These are phyloP conservation scores for Phytophthora tubulina DNA, from an alignment of 352 stramenopile species.

Conservation along the genomic window DNA sequence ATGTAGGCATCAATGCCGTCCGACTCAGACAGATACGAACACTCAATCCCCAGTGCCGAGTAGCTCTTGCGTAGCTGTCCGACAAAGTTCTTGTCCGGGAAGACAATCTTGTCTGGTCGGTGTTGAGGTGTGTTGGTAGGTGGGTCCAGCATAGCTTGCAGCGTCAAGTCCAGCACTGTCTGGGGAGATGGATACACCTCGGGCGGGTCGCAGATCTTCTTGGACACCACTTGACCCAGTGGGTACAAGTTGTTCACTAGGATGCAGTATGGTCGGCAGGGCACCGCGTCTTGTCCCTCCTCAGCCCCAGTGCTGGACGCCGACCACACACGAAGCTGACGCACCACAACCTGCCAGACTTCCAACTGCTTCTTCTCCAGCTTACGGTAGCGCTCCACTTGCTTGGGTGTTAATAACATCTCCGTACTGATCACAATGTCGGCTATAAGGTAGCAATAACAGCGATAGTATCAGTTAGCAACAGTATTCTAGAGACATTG, in stretches of 20 bases:
- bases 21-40: constrained; percentile 87
- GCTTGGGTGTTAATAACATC: constrained; percentile 63
- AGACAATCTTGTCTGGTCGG: constrained; percentile 87
- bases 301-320: constrained; percentile 71
- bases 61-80: constrained; percentile 83
- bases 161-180: constrained; percentile 75
- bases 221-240: constrained; percentile 84
- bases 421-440: constrained; percentile 85
- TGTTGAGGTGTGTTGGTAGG: constrained; percentile 79
- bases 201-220: constrained; percentile 87
- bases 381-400: constrained; percentile 78
- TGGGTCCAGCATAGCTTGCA: constrained; percentile 83
- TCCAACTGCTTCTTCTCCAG: constrained; percentile 83
- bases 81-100: constrained; percentile 83
- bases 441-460: constrained; percentile 40
- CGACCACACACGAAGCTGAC: constrained; percentile 89
- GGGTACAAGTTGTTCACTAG: constrained; percentile 91
- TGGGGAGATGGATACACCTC: constrained; percentile 78
- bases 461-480: background rate
- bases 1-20: constrained; percentile 89
- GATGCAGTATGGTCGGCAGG: constrained; percentile 87
- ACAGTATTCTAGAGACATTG: background rate
- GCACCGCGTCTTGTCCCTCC: constrained; percentile 67
- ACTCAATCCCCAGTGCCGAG: constrained; percentile 80
- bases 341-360: constrained; percentile 90